Evolutionary conservation across 2,329 filamentous ascomycete genomes (phyloP), one percentile per base, ranked within the genome.

Genomic region (Sporothrix globosa): DNA sequence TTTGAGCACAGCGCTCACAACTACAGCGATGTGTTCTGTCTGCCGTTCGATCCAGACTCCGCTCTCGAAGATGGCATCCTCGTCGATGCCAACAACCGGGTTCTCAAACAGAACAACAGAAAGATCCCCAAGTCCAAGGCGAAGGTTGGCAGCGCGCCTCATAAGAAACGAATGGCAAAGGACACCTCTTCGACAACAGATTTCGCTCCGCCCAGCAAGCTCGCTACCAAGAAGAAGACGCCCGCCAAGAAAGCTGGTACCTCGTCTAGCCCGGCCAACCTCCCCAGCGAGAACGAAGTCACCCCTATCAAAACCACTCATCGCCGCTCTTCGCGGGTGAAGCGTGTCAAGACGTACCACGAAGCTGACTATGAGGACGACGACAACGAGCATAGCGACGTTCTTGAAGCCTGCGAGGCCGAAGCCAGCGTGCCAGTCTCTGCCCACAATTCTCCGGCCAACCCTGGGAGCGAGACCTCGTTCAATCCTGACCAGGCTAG

Each of bases 211-310:
- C 11, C 21, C 11, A 30, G 11, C 24, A 54, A 54, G 52, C 24
- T 39, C 21, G 24, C 27, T 53, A 24, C 53, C 30, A 21, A 27
- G 27, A 17, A 21, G 54, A 21, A 19, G 30, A 41, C 30, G 30
- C 24, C 24, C 10, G 53, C 41, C 41, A 65, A 65, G 27, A 41
- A 63, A 9, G 17, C 48, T 5, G 19, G 6, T 5, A 9, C 48
- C 17, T 4, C 46, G 14, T 7, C 46, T n/a, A n/a, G 9, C 48
- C 48, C 4, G 1, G 17, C 19, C 48, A 19, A 30, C 4, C 30
- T 70, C 1, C 70, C 71, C 66, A 72, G 70, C 1, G 74, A 75
- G 17, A 71, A 68, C 2, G 73, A 74, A 6, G 74, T 73, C 21
- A 58, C 73, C 5, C 39, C 17, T 2, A 34, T 44, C 10, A 70